These are phyloP conservation scores for Phytophthora fragariae DNA, from an alignment of 352 stramenopile genomes.

Conservation along the genomic window DNA sequence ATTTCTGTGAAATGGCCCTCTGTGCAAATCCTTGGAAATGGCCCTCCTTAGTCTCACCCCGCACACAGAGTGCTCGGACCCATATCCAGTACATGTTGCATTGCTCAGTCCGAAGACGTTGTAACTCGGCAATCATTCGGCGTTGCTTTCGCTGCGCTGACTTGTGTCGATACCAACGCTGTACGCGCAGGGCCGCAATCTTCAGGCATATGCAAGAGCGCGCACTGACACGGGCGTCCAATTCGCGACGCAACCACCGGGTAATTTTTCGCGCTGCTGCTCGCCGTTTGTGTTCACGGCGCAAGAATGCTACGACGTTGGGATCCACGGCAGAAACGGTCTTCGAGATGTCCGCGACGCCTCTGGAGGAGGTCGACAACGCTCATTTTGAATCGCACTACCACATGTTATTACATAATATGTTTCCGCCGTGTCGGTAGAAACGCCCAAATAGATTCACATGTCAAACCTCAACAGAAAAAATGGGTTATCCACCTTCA, in stretches of 20 bases:
- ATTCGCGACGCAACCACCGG: slow-evolving; percentile 49
- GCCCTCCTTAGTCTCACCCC: too few relatives aligned
- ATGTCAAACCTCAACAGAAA: too few relatives aligned
- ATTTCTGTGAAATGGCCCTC: too few relatives aligned
- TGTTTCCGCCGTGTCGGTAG: too few relatives aligned
- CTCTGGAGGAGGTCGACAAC: too few relatives aligned
- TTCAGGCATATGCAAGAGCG: slow-evolving; percentile 53
- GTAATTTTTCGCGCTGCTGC: slow-evolving; percentile 49
- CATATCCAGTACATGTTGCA: slow-evolving; percentile 40
- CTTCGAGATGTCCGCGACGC: too few relatives aligned
- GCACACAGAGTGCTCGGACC: slow-evolving; percentile 40
- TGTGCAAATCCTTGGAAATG: too few relatives aligned
- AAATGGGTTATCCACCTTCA: too few relatives aligned
- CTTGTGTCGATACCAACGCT: slow-evolving; percentile 58
- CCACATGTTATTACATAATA: too few relatives aligned
- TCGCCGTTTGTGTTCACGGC: slow-evolving; percentile 36
- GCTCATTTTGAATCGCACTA: too few relatives aligned
- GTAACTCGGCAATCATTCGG: slow-evolving; percentile 34
- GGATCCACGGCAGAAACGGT: not conserved
- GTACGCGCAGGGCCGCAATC: slow-evolving; percentile 49
- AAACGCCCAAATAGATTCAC: too few relatives aligned
- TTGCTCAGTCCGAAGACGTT: slow-evolving; percentile 32
- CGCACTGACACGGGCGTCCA: slow-evolving; percentile 42
- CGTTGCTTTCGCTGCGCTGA: slow-evolving; percentile 30
- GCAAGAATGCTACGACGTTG: slow-evolving; percentile 57